phyloP scores from a whole-genome alignment of 495 filamentous ascomycete species.

The Cenococcum geophilum region DNA sequence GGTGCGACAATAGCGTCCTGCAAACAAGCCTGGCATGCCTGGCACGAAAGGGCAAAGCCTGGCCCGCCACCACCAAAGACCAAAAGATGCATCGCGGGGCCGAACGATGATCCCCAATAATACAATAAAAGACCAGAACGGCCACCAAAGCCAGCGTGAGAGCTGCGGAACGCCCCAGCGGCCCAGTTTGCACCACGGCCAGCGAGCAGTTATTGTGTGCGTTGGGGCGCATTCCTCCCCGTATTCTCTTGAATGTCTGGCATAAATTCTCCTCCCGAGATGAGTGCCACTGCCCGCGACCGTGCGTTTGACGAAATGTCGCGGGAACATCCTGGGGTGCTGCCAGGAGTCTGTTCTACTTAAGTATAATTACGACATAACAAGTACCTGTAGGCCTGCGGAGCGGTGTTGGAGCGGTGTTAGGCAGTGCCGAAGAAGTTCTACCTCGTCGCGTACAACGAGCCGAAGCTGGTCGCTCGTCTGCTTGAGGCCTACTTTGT shows the following conservation, averaged over 20 bases:
- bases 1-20: background rate
- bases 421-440: too few species aligned
- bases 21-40: background rate
- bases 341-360: background rate
- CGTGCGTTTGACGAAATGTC: background rate
- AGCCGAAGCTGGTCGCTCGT: too few species aligned
- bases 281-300: background rate
- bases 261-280: constrained; percentile 1
- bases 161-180: background rate
- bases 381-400: background rate
- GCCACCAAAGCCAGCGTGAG: background rate
- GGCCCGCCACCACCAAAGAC: background rate
- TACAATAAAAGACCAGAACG: background rate
- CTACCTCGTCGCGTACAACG: too few species aligned
- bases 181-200: background rate
- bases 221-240: background rate
- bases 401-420: too few species aligned
- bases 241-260: background rate
- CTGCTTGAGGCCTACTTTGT: too few species aligned
- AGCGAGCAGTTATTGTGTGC: background rate
- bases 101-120: background rate
- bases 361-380: background rate
- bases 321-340: background rate
- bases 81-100: background rate
- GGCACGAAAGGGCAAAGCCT: background rate